Evolutionary conservation across 129 eudicot genomes (phyloP), one percentile per base, ranked within the genome.

Genomic region (Tagetes patula): DNA sequence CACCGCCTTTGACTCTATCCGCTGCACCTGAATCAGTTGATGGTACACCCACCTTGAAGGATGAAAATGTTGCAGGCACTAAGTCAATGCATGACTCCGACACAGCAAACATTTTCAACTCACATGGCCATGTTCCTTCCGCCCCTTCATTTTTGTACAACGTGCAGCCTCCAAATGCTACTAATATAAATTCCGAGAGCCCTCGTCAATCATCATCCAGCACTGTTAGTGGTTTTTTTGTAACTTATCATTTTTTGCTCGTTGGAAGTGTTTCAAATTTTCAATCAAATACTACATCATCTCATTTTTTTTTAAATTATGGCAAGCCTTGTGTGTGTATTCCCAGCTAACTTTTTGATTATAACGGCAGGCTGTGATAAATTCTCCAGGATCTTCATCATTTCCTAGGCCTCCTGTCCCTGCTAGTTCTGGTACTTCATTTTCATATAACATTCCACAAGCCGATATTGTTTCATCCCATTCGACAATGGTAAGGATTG

Each of bases 401-500:
- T 65, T 83, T 67, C 76, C 78, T 5, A 82, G 72, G 34, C 85
- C 84, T 36, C 72, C 70, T 54, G 80, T 74, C 76, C 81, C 86
- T 69, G 58, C 74, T 67, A 74, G 59, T 74, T 56, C 72, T 6
- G 75, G 77, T 67, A 80, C 82, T 50, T 78, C 88, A 39, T 87
- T 84, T 71, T 87, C 91, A 55, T 86, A 81, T 65, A 86, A 77
- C 75, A 69, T 81, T 69, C 74, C 80, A 46, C 81, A 77, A 52
- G 48, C 80, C 20, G 72, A 70, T 32, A 48, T n/a, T 30, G 47
- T 77, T 47, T 52, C 59, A 60, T 77, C 75, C 38, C 84, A 80
- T 37, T 40, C 82, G n/a, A 75, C 77, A 73, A 83, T 14, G 78
- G 84, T 86, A 77, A 69, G 74, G 53, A 42, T 53, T 12, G 33